phyloP scores from a whole-genome alignment of 2,329 filamentous ascomycete species.

The Thielaviopsis ethacetica region DNA sequence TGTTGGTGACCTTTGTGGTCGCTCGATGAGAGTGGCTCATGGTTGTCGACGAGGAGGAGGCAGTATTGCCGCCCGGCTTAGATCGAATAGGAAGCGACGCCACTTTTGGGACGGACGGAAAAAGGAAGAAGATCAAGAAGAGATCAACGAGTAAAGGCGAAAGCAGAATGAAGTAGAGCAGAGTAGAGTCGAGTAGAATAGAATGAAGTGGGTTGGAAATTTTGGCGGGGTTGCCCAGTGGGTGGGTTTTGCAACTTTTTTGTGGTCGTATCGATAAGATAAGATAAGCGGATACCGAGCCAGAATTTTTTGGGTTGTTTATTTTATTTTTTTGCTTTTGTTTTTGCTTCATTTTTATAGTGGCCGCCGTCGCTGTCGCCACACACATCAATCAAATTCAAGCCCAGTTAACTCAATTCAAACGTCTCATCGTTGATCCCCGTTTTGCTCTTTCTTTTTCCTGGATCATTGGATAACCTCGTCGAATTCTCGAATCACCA shows the following conservation, averaged over 20 bases:
- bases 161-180: not conserved
- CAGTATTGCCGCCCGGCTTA: constrained; percentile 60
- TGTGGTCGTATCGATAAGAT: constrained; percentile 15
- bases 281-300: not conserved
- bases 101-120: constrained; percentile 28
- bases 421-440: not conserved
- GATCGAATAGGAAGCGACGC: constrained; percentile 70
- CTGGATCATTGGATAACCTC: not conserved
- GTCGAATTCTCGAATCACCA: not conserved
- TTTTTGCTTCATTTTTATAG: not conserved
- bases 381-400: too few species aligned
- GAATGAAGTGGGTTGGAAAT: not conserved
- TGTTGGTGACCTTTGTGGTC: constrained; percentile 78
- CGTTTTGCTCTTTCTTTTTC: not conserved
- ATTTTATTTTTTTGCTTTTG: not conserved
- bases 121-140: not conserved
- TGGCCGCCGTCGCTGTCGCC: too few species aligned
- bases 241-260: constrained; percentile 15
- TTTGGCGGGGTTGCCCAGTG: constrained; percentile 7
- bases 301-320: not conserved
- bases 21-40: constrained; percentile 74
- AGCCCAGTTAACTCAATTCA: not conserved
- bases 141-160: not conserved
- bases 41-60: constrained; percentile 48
- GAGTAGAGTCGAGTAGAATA: not conserved